These are phyloP conservation scores for Xylaria bambusicola DNA, from an alignment of 495 filamentous ascomycete genomes.

Conservation along the genomic window DNA sequence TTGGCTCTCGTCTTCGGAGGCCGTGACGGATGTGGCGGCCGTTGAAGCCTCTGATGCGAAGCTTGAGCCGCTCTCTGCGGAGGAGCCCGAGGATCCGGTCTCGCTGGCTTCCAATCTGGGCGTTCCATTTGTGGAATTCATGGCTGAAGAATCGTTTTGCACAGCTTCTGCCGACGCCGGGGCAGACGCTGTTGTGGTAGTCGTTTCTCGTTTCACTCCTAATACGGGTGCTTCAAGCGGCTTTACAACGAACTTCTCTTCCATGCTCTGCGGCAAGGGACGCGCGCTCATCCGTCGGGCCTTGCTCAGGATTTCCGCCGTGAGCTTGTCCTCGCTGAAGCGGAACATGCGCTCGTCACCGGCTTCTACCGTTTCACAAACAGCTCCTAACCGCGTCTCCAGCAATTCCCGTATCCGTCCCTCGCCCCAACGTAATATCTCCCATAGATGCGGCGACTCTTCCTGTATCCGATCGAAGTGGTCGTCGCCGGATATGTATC, in stretches of 20 bases:
- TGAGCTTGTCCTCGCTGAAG: conserved; percentile 67
- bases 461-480: conserved; percentile 68
- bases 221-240: conserved; percentile 74
- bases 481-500: conserved; percentile 80
- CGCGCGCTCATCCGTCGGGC: conserved; percentile 66
- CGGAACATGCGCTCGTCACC: conserved; percentile 83
- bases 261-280: conserved; percentile 76
- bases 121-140: conserved; percentile 34
- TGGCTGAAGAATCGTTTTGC: conserved; percentile 20
- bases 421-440: conserved; percentile 54
- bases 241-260: conserved; percentile 77
- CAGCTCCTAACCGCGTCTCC: conserved; percentile 52
- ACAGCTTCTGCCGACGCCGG: conserved; percentile 31
- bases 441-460: conserved; percentile 55
- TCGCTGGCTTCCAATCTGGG: conserved; percentile 35
- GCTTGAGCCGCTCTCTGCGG: conserved; percentile 40
- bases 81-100: conserved; percentile 40
- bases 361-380: conserved; percentile 79
- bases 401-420: conserved; percentile 36
- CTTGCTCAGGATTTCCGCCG: conserved; percentile 68
- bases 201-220: conserved; percentile 54
- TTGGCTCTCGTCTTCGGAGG: conserved; percentile 20
- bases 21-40: conserved; percentile 44
- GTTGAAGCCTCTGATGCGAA: conserved; percentile 44
- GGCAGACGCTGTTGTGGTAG: conserved; percentile 35